Evolutionary conservation across 2,329 filamentous ascomycete genomes (phyloP), one percentile per base, ranked within the genome.

Genomic region (Clarireedia monteithiana): DNA sequence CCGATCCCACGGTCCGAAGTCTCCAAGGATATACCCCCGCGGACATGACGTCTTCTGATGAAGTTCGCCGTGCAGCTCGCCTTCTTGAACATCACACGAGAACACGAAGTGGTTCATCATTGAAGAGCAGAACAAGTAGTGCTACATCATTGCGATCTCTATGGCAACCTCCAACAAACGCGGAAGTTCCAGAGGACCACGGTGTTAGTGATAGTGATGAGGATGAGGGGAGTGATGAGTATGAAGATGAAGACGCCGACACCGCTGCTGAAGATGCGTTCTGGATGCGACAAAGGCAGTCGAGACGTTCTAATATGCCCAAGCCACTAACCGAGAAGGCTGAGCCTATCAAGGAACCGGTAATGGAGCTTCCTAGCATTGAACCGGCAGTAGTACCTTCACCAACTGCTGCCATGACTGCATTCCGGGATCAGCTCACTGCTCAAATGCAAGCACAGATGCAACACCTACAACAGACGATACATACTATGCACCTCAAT

Each of bases 381-480:
- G 57, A 46, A 27, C 27, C 56, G 36, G 50, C 59, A 2, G 61
- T 48, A 50, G 66, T 62, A 40, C 76, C 77, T 17, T 81, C 83
- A 2, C 81, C 84, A 2, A 76, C 79, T 3, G 80, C 83, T 4
- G 80, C 86, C 48, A 80, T 89, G 65, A 77, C 83, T 49, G 86
- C 85, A 14, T 80, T 89, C 72, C 83, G 85, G 64, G 86, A 91
- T 54, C 86, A 91, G 57, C 36, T 55, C 14, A 50, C 47, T 20
- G 46, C 53, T 36, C 38, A 50, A 17, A 50, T 55, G 47, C 53
- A 91, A 56, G 44, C 24, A 24, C 27, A 91, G 66, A 77, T 91
- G 48, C 85, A 91, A 56, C 84, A 91, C 57, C 78, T 91, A 64
- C 89, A 91, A 66, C 84, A 89, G 67, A 82, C 78, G 79, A 50